Base-by-base conservation (phyloP, 2,329 filamentous ascomycete genomes). In the Colletotrichum euphorbiae region DNA sequence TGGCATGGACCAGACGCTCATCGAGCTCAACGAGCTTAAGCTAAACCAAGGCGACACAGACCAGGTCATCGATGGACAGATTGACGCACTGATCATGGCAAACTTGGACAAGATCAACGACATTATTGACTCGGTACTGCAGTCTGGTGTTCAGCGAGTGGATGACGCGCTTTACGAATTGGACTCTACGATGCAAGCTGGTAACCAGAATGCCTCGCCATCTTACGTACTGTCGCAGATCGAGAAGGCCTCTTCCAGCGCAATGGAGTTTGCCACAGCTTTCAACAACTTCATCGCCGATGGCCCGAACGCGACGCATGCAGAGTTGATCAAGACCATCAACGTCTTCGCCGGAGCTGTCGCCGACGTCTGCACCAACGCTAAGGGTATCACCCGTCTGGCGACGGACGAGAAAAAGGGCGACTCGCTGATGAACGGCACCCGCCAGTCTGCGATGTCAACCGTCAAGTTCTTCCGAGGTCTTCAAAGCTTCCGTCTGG, bases 241-340 rank as follows among this genome's bases (percentile, higher is more conserved):
- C 67, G 96, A 99, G 78, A 99, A 98, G 83, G 94, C 96, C 0
- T 96, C 94, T 7, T 90, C 94, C 9, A 97, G 90, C 72, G 93
- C 96, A 12, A 98, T 97, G 80, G 96, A 99, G 77, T 99, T 99
- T 80, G 96, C 95, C 1, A 98, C 95, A 0, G 91, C 96, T 0
- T 99, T 98, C 85, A 99, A 98, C 83, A 97, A 97, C 80, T 98
- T 97, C 79, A 97, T 99, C 74, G 96, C 95, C 7, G 96, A 99
- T 76, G 96, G 96, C 0, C 94, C 95, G 5, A 97, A 94, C 78
- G 93, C 93, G 77, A 90, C 90, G 9, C 93, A 98, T 75, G 89
- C 92, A 2, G 94, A 97, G 68, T 91, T 99, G 69, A 98, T 98
- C 79, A 94, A 94, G 77, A 93, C 93, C 0, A 92, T 97, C 74